Conservation (phyloP, 2,329 filamentous ascomycete species). For the Fusarium equiseti region DNA sequence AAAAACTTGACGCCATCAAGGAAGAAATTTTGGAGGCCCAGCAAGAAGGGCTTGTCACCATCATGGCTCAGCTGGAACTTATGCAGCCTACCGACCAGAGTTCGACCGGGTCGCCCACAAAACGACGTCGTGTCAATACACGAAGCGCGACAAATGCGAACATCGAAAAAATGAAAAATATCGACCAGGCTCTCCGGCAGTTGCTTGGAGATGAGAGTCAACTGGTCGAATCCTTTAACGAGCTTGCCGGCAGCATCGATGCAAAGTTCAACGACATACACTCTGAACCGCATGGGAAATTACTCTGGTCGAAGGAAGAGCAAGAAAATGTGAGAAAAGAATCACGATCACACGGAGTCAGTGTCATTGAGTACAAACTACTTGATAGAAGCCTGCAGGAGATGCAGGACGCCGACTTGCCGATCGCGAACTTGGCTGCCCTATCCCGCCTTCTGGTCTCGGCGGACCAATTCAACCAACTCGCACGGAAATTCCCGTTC, state of each 20-base stretch:
- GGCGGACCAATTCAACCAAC: accelerated
- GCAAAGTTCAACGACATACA: not conserved
- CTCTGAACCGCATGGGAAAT: not conserved
- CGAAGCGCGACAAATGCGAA: not conserved
- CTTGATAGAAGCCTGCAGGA: not conserved
- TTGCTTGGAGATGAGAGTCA: not conserved
- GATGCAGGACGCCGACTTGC: not conserved
- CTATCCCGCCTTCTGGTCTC: accelerated
- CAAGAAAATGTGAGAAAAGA: not conserved
- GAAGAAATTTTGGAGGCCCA: not conserved
- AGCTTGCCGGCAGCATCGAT: not conserved
- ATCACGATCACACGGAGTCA: not conserved
- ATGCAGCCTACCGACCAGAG: too few relatives aligned
- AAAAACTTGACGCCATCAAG: too few relatives aligned
- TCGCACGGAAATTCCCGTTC: accelerated
- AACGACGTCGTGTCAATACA: not conserved
- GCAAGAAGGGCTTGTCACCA: accelerated
- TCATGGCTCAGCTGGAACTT: too few relatives aligned
- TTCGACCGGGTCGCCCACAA: not conserved
- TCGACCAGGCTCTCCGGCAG: not conserved
- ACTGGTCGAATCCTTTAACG: not conserved
- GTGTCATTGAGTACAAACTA: not conserved
- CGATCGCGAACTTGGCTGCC: not conserved
- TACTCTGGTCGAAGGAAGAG: not conserved
- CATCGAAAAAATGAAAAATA: not conserved